Evolutionary conservation across 768 basidiomycete species (phyloP).

Genomic region (Pisolithus albus): DNA sequence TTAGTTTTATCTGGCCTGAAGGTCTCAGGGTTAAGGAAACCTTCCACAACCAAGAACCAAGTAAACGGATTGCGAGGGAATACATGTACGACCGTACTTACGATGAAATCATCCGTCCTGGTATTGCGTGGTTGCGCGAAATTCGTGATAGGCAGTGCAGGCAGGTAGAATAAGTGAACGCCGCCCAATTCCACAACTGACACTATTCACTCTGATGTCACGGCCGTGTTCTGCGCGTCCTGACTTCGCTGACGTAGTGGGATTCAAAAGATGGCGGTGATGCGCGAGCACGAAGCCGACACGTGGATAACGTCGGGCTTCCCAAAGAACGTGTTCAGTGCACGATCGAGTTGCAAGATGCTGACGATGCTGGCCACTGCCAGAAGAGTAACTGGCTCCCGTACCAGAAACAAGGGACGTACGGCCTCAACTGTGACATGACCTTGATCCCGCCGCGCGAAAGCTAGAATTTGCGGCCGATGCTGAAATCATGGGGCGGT

Average conservation of each 20-base stretch:
- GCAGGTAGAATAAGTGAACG: no score
- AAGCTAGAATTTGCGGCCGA: neutral
- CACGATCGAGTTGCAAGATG: conserved; percentile 1
- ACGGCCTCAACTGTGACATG: neutral
- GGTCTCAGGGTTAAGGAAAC: no score
- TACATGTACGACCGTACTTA: conserved; percentile 9
- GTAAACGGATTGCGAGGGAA: conserved; percentile 10
- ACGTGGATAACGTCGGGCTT: conserved; percentile 1
- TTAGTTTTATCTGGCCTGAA: no score
- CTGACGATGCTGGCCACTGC: neutral
- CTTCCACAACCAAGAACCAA: conserved; percentile 10
- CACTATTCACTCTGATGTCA: neutral
- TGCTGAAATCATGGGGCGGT: conserved; percentile 3
- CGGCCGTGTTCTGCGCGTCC: neutral
- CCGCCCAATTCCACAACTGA: no score
- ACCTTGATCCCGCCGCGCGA: neutral
- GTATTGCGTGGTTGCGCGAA: no score
- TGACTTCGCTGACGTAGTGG: neutral
- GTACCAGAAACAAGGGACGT: neutral
- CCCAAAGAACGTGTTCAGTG: neutral
- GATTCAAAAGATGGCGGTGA: neutral
- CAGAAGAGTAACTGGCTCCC: conserved; percentile 1
- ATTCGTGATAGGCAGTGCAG: no score
- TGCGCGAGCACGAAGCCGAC: neutral
- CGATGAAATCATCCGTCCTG: neutral